phyloP scores from a whole-genome alignment of 106 monocot genomes.

The Hemerocallis citrina region DNA sequence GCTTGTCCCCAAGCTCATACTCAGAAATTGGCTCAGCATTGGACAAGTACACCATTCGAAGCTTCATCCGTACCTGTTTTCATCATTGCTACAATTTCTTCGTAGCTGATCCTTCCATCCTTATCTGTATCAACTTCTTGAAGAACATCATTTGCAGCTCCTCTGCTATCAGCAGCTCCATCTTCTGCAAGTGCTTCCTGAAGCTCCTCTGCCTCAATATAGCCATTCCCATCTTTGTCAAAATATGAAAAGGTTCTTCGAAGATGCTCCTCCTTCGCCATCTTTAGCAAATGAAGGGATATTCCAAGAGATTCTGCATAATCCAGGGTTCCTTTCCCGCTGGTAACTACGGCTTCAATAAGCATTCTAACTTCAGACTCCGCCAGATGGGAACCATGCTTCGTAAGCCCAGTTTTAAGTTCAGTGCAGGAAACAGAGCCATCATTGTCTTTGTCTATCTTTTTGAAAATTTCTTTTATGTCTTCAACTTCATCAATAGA shows the following conservation, averaged over 20 bases:
- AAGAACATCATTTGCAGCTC: slow-evolving; percentile 65
- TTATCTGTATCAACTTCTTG: slow-evolving; percentile 90
- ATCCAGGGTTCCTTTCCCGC: slow-evolving; percentile 63
- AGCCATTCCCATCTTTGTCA: slow-evolving; percentile 74
- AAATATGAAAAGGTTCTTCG: slow-evolving; percentile 65
- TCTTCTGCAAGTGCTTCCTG: slow-evolving; percentile 65
- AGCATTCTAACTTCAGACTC: slow-evolving; percentile 50
- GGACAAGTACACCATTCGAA: no score
- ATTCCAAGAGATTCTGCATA: slow-evolving; percentile 83
- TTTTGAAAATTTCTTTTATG: slow-evolving; percentile 55
- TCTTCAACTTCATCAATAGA: slow-evolving; percentile 67
- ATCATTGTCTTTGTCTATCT: slow-evolving; percentile 40
- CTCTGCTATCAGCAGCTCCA: slow-evolving; percentile 34
- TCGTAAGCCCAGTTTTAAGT: slow-evolving; percentile 46
- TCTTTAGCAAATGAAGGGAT: slow-evolving; percentile 72
- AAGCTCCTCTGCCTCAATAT: slow-evolving; percentile 72
- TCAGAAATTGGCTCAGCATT: no score
- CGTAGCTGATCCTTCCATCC: no score
- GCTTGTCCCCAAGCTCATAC: no score
- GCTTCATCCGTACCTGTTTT: no score
- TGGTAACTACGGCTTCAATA: slow-evolving; percentile 69
- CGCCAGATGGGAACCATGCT: slow-evolving; percentile 47
- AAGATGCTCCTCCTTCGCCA: slow-evolving; percentile 88
- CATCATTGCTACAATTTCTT: no score
- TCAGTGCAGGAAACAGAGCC: slow-evolving; percentile 40